Conservation (phyloP, 352 stramenopile species). For the Aphanomyces euteiches region DNA sequence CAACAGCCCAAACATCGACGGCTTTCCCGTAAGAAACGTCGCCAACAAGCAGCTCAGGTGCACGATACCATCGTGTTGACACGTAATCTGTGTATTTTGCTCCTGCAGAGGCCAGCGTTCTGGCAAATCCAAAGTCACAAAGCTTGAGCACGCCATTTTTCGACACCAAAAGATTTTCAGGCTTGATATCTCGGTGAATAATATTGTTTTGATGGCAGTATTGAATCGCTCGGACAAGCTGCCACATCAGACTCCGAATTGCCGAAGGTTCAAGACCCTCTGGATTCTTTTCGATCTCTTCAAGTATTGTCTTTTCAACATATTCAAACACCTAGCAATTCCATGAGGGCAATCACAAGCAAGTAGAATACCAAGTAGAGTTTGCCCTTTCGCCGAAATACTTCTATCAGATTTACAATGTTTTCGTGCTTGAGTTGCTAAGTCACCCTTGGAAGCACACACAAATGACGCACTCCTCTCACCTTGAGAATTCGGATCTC, state of each 20-base stretch:
- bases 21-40: conserved; percentile 91
- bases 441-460: conserved; percentile 32
- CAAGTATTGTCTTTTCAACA: conserved; percentile 84
- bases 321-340: conserved; percentile 72
- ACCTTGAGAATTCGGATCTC: conserved; percentile 82
- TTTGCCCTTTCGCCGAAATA: conserved; percentile 81
- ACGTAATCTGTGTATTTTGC: conserved; percentile 88
- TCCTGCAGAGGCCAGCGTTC: conserved; percentile 56
- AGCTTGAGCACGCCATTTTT: conserved; percentile 93
- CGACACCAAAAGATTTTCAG: conserved; percentile 92
- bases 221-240: conserved; percentile 79
- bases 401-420: conserved; percentile 82
- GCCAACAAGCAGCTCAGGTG: conserved; percentile 89
- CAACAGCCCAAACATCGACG: conserved; percentile 97
- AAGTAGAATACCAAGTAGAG: conserved; percentile 51
- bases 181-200: conserved; percentile 94
- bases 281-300: conserved; percentile 85
- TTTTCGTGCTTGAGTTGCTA: conserved; percentile 80
- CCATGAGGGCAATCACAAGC: background rate
- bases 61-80: conserved; percentile 93
- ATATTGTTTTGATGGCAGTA: conserved; percentile 96
- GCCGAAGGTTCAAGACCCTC: conserved; percentile 60
- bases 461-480: background rate
- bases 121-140: conserved; percentile 85
- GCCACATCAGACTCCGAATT: conserved; percentile 81